These are phyloP conservation scores for Monilinia polystroma DNA, from an alignment of 2,329 filamentous ascomycete genomes.

Conservation along the genomic window DNA sequence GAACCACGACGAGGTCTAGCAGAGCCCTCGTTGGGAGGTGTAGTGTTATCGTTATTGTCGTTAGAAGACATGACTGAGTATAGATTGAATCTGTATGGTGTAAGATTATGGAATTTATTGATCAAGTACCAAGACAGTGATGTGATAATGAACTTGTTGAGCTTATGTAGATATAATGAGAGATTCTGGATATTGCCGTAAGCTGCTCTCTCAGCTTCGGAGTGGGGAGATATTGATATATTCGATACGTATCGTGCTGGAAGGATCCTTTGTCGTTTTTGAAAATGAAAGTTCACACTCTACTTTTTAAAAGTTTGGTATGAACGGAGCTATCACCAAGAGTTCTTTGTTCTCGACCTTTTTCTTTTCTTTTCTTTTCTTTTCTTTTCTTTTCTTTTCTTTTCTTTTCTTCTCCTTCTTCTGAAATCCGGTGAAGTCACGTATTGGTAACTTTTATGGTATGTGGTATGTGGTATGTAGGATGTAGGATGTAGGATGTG, in stretches of 20 bases:
- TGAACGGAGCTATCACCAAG: not conserved
- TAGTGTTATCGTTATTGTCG: slow-evolving; percentile 43
- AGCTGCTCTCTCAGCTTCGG: slow-evolving; percentile 34
- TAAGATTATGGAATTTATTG: not conserved
- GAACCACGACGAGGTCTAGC: slow-evolving; percentile 48
- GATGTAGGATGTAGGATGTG: too few relatives aligned
- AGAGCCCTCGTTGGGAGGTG: slow-evolving; percentile 43
- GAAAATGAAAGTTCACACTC: not conserved
- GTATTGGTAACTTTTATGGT: not conserved
- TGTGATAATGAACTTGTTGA: not conserved
- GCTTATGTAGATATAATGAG: slow-evolving; percentile 19
- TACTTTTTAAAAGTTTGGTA: not conserved
- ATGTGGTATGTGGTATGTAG: too few relatives aligned
- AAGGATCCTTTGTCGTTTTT: slow-evolving; percentile 5
- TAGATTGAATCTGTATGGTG: slow-evolving; percentile 4
- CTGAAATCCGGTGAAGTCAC: slow-evolving; percentile 2
- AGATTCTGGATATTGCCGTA: slow-evolving; percentile 30
- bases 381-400: too few relatives aligned
- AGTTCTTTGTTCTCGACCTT: slow-evolving; percentile 10
- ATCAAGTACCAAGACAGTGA: not conserved
- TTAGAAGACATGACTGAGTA: slow-evolving; percentile 45
- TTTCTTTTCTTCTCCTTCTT: too few relatives aligned
- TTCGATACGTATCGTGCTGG: not conserved
- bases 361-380: not conserved
- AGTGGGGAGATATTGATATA: not conserved